phyloP scores from a whole-genome alignment of 2,329 filamentous ascomycete species.

The Chaetomium strumarium region DNA sequence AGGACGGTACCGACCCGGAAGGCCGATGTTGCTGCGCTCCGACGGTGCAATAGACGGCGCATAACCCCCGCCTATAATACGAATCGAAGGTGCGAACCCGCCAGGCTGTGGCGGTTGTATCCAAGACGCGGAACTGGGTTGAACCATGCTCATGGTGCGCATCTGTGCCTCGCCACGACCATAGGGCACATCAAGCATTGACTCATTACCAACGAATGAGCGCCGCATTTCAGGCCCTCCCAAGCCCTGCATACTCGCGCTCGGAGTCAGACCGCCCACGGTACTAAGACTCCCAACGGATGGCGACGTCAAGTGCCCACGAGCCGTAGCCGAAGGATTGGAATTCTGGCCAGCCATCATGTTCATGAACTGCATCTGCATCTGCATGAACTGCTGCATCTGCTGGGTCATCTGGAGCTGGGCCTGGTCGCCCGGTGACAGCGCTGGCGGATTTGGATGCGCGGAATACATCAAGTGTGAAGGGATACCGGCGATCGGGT shows the following conservation, averaged over 20 bases:
- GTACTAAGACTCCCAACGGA: slow-evolving; percentile 25
- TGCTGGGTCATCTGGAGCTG: slow-evolving; percentile 77
- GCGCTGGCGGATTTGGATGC: slow-evolving; percentile 30
- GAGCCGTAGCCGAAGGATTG: slow-evolving; percentile 17
- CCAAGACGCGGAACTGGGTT: slow-evolving; percentile 58
- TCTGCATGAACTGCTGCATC: slow-evolving; percentile 84
- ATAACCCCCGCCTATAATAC: slow-evolving; percentile 55
- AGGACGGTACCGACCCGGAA: slow-evolving; percentile 84
- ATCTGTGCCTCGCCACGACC: slow-evolving; percentile 39
- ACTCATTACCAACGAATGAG: slow-evolving; percentile 42
- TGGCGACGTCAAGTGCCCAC: slow-evolving; percentile 26
- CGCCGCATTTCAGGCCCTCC: slow-evolving; percentile 34
- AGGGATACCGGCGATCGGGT: slow-evolving; percentile 45
- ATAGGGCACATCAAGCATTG: slow-evolving; percentile 39
- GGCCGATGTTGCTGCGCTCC: slow-evolving; percentile 87
- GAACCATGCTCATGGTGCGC: slow-evolving; percentile 80
- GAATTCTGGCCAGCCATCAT: slow-evolving; percentile 55
- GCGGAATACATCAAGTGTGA: slow-evolving; percentile 44
- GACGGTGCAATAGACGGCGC: slow-evolving; percentile 89
- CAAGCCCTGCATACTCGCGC: slow-evolving; percentile 24
- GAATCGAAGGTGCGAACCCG: slow-evolving; percentile 47
- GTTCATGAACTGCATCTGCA: slow-evolving; percentile 94
- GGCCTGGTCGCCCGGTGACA: slow-evolving; percentile 61
- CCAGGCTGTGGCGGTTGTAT: slow-evolving; percentile 41
- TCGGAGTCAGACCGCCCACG: slow-evolving; percentile 37